These are phyloP conservation scores for Tuctoria greenei DNA, from an alignment of 176 grass and related monocot genomes.

Conservation along the genomic window DNA sequence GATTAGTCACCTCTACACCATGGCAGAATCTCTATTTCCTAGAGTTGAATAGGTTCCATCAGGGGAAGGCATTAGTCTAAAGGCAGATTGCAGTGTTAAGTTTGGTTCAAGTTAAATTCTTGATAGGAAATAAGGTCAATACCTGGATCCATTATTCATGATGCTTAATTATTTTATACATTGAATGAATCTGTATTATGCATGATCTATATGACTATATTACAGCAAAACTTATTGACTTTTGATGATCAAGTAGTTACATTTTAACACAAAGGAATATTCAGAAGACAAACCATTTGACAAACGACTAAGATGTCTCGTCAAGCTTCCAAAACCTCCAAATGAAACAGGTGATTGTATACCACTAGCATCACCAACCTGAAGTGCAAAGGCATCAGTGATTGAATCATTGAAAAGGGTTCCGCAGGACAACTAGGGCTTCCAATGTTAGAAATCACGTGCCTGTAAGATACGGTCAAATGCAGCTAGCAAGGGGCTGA, in stretches of 20 bases:
- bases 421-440: not conserved
- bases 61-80: not conserved
- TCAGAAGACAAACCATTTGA: slow-evolving; percentile 58
- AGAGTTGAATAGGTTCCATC: not conserved
- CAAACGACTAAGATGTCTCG: slow-evolving; percentile 75
- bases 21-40: not conserved
- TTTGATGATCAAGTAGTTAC: slow-evolving; percentile 3
- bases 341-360: slow-evolving; percentile 98
- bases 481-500: slow-evolving; percentile 82
- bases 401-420: slow-evolving; percentile 17
- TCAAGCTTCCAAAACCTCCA: slow-evolving; percentile 97
- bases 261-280: not conserved
- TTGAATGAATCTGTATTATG: not conserved
- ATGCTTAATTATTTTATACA: not conserved
- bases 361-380: slow-evolving; percentile 98
- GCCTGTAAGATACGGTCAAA: slow-evolving; percentile 94
- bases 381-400: slow-evolving; percentile 17
- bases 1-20: not conserved
- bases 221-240: not conserved
- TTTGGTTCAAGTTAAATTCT: not conserved
- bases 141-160: not conserved
- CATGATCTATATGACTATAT: not conserved
- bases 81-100: not conserved
- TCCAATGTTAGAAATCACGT: slow-evolving; percentile 23
- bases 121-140: not conserved